phyloP scores from a whole-genome alignment of 2,329 filamentous ascomycete genomes.

The Verticillium dahliae region DNA sequence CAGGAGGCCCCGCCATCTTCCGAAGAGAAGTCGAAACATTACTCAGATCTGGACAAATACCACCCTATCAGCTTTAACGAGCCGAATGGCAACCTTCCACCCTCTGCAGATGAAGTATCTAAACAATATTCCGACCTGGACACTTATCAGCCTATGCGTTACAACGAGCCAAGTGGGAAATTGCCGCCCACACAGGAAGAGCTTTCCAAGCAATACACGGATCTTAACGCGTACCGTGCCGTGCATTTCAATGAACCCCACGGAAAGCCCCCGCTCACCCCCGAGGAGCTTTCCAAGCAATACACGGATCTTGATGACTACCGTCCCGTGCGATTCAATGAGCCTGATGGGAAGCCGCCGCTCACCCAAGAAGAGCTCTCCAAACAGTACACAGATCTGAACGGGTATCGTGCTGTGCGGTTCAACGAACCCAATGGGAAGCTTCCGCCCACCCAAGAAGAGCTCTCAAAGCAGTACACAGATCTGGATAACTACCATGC shows the following conservation, averaged over 20 bases:
- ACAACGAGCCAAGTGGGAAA: constrained; percentile 28
- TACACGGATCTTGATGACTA: constrained; percentile 28
- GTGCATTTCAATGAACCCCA: constrained; percentile 29
- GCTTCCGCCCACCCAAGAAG: constrained; percentile 21
- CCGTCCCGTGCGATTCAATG: constrained; percentile 18
- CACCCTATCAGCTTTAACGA: constrained; percentile 28
- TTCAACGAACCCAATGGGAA: constrained; percentile 31
- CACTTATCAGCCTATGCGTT: constrained; percentile 13
- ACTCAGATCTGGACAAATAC: constrained; percentile 34
- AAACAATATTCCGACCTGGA: constrained; percentile 15
- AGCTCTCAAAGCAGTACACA: constrained; percentile 31
- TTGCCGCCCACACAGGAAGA: constrained; percentile 25
- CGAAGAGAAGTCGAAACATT: constrained; percentile 19
- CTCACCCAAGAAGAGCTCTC: constrained; percentile 25
- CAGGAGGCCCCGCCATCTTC: constrained; percentile 18
- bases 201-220: constrained; percentile 29
- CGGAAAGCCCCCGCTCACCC: constrained; percentile 19
- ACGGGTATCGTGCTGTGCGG: constrained; percentile 25
- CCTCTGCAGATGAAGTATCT: constrained; percentile 8
- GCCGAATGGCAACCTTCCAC: constrained; percentile 13
- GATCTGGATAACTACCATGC: constrained; percentile 26
- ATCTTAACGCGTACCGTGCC: constrained; percentile 27
- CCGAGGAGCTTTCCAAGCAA: constrained; percentile 30
- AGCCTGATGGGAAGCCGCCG: constrained; percentile 30
- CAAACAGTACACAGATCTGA: constrained; percentile 31